These are phyloP conservation scores for Manihot esculenta DNA, from an alignment of 441 rosid genomes.

Conservation along the genomic window DNA sequence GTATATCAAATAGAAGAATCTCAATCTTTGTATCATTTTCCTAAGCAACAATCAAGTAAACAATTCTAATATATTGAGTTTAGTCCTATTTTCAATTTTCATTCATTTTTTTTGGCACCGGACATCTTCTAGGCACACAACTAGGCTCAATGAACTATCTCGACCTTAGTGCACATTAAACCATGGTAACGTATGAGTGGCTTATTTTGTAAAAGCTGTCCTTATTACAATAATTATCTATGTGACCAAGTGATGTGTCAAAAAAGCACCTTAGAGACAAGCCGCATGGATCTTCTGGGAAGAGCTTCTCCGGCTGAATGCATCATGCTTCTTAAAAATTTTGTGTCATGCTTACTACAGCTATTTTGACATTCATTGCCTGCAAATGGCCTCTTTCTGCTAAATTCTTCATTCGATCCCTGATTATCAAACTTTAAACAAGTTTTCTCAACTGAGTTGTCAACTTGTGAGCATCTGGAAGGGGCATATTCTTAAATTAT, in stretches of 20 bases:
- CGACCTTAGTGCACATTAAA: too few species aligned
- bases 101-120: too few species aligned
- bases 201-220: background rate
- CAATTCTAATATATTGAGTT: too few species aligned
- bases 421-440: constrained; percentile 28
- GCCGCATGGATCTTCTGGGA: constrained; percentile 59
- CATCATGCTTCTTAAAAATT: constrained; percentile 38
- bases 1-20: too few species aligned
- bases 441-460: constrained; percentile 30
- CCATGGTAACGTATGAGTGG: too few species aligned
- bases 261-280: constrained; percentile 52
- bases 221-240: background rate
- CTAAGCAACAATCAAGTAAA: too few species aligned
- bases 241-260: constrained; percentile 14
- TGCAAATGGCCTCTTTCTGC: constrained; percentile 34
- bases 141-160: too few species aligned
- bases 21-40: too few species aligned
- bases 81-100: too few species aligned
- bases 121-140: too few species aligned
- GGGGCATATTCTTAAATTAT: constrained; percentile 17
- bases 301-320: constrained; percentile 29
- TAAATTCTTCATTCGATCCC: constrained; percentile 30
- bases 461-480: constrained; percentile 47
- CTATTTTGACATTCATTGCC: constrained; percentile 29
- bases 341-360: constrained; percentile 26